These are phyloP conservation scores for Nasturtium officinale DNA, from an alignment of 345 rosid genomes.

Conservation along the genomic window DNA sequence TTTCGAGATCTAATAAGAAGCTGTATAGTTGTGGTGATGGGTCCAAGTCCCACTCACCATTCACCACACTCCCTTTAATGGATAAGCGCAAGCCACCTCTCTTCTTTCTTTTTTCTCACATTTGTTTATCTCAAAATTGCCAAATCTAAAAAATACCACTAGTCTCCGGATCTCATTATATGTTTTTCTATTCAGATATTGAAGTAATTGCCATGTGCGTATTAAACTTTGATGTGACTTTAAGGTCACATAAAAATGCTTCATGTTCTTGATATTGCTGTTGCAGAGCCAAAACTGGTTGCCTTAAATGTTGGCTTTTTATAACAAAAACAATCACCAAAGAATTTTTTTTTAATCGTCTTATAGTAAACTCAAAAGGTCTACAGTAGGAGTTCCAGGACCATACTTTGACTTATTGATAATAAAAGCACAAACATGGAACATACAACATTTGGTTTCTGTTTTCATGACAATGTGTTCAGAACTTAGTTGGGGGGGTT, in stretches of 20 bases:
- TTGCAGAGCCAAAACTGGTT: constrained; percentile 6
- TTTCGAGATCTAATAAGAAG: constrained; percentile 37
- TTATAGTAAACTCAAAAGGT: constrained; percentile 4
- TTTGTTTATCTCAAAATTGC: neutral
- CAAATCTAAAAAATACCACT: neutral
- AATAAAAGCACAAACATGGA: neutral
- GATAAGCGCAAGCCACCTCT: constrained; percentile 28
- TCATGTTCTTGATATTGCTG: constrained; percentile 19
- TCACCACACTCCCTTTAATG: constrained; percentile 25
- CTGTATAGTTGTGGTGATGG: constrained; percentile 34
- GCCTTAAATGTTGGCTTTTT: neutral
- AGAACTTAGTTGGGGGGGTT: constrained; percentile 56
- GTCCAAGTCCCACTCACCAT: constrained; percentile 38
- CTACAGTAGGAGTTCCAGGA: constrained; percentile 19
- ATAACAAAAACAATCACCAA: constrained; percentile 24
- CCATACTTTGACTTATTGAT: constrained; percentile 11
- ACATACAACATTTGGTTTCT: constrained; percentile 9
- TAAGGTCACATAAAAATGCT: constrained; percentile 39
- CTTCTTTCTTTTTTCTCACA: neutral
- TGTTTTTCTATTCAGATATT: neutral
- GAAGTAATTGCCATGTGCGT: constrained; percentile 22
- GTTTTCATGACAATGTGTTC: neutral
- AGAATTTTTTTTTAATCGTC: constrained; percentile 25
- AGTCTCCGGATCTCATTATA: constrained; percentile 1
- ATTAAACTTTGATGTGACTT: constrained; percentile 39